Conservation (phyloP, 495 filamentous ascomycete genomes). For the Cercophora newfieldiana region DNA sequence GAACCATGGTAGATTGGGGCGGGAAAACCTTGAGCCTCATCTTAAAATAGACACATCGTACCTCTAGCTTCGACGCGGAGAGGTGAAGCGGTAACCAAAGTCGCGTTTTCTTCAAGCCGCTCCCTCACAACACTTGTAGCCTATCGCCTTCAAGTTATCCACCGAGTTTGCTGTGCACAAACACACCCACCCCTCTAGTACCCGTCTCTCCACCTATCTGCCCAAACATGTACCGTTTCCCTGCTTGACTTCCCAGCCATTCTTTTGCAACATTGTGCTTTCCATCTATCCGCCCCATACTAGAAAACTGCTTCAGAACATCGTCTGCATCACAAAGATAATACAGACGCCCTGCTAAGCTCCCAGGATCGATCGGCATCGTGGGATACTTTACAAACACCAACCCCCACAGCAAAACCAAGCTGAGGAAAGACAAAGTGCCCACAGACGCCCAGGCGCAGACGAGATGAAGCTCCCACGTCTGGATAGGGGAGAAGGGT, state of each 20-base stretch:
- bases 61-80: no score
- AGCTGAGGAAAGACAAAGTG: neutral
- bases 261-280: no score
- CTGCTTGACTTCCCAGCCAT: no score
- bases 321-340: constrained; percentile 10
- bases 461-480: constrained; percentile 9
- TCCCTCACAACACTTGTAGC: no score
- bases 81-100: no score
- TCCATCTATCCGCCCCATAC: neutral
- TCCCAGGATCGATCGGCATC: constrained; percentile 10
- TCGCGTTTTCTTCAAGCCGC: no score
- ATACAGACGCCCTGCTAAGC: constrained; percentile 6
- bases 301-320: neutral
- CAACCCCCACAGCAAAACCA: constrained; percentile 2
- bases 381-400: constrained; percentile 7
- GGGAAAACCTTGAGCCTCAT: neutral
- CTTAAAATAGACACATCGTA: neutral
- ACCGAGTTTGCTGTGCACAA: no score
- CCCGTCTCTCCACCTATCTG: no score
- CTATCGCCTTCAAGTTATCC: no score
- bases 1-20: neutral
- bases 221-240: no score
- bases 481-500: constrained; percentile 9
- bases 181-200: no score
- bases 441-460: constrained; percentile 8